These are phyloP conservation scores for Silene noctiflora DNA, from an alignment of 179 eudicot species.

Conservation along the genomic window DNA sequence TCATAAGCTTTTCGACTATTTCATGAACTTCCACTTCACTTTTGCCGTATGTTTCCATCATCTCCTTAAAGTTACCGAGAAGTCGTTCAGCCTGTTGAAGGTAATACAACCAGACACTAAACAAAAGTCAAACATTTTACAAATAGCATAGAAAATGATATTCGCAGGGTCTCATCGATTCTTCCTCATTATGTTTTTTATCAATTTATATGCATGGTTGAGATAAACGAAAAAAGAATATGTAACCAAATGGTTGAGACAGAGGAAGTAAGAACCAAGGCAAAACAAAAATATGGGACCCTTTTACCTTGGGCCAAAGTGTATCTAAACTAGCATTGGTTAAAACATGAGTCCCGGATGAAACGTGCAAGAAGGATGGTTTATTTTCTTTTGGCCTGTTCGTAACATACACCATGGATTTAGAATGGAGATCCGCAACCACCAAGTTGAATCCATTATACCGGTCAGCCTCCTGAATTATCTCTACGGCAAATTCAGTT, in stretches of 20 bases:
- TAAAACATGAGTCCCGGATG: slow-evolving; percentile 66
- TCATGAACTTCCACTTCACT: slow-evolving; percentile 45
- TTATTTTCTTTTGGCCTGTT: slow-evolving; percentile 54
- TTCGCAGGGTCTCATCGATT: neutral
- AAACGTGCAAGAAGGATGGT: slow-evolving; percentile 33
- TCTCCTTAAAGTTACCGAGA: slow-evolving; percentile 39
- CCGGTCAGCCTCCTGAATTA: slow-evolving; percentile 41
- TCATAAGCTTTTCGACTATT: slow-evolving; percentile 68
- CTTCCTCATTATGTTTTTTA: neutral
- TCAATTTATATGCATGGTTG: neutral
- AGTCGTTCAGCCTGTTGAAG: slow-evolving; percentile 50
- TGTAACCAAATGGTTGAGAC: neutral
- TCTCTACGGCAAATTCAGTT: slow-evolving; percentile 47
- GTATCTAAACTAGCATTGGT: slow-evolving; percentile 65
- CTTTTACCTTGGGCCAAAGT: slow-evolving; percentile 68
- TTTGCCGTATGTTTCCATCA: slow-evolving; percentile 28
- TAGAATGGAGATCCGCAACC: slow-evolving; percentile 46
- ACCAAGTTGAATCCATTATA: slow-evolving; percentile 64
- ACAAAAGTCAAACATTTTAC: neutral
- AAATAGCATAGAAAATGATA: neutral
- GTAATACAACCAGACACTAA: neutral
- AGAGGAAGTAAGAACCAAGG: neutral
- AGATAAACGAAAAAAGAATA: neutral
- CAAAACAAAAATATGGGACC: slow-evolving; percentile 3
- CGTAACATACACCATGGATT: slow-evolving; percentile 57